Conservation (phyloP, 768 basidiomycete species). For the Lactifluus echinatus region DNA sequence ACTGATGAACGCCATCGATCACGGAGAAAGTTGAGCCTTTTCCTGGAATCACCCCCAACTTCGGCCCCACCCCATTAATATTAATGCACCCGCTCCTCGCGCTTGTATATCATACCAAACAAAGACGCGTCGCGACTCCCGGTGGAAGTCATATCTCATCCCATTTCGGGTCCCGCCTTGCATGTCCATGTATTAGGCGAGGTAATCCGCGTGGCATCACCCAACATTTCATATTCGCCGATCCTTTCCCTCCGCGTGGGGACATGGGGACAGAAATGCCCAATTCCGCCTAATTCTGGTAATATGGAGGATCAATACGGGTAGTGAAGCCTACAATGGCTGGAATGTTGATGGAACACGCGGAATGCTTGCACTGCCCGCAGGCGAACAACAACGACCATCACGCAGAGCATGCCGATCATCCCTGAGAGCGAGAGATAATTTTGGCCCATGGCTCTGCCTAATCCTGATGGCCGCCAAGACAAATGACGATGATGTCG, state of each 20-base stretch:
- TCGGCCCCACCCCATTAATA: background rate
- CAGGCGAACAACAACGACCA: background rate
- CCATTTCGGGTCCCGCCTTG: background rate
- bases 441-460: background rate
- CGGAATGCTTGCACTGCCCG: background rate
- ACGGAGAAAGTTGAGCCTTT: background rate
- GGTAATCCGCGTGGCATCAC: constrained; percentile 1
- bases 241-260: background rate
- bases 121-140: background rate
- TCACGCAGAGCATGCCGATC: constrained; percentile 9
- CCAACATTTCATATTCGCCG: constrained; percentile 1
- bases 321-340: background rate
- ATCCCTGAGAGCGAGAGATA: background rate
- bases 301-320: background rate
- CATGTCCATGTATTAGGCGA: background rate
- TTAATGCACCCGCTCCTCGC: background rate
- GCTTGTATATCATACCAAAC: background rate
- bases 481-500: background rate
- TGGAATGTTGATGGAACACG: background rate
- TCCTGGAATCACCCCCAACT: background rate
- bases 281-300: background rate
- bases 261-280: background rate
- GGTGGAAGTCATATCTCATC: background rate
- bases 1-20: constrained; percentile 5
- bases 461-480: background rate